phyloP scores from a whole-genome alignment of 1,284 basidiomycete species.

The Malassezia caprae region DNA sequence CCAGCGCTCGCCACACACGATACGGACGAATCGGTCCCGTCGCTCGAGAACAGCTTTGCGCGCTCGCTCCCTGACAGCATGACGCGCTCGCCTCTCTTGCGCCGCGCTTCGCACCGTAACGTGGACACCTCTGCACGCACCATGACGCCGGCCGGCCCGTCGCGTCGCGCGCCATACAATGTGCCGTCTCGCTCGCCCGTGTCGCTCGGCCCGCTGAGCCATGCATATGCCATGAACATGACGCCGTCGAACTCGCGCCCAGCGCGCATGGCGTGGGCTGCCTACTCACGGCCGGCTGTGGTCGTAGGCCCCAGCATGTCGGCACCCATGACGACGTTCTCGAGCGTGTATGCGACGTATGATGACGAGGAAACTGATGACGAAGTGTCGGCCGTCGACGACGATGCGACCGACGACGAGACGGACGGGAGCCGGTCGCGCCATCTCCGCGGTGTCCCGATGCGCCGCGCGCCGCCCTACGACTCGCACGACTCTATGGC shows the following conservation, averaged over 20 bases:
- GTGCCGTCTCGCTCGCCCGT: slow-evolving; percentile 13
- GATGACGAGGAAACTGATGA: slow-evolving; percentile 47
- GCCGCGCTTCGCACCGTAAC: slow-evolving; percentile 11
- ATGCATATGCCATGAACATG: slow-evolving; percentile 22
- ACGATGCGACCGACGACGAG: slow-evolving; percentile 38
- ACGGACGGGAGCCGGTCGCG: slow-evolving; percentile 17
- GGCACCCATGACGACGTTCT: slow-evolving; percentile 20
- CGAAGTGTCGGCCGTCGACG: slow-evolving; percentile 33
- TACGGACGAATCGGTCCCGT: slow-evolving; percentile 13
- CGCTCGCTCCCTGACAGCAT: not conserved
- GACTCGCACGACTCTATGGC: not conserved
- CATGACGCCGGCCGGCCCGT: not conserved
- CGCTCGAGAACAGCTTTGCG: slow-evolving; percentile 6
- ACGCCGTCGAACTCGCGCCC: slow-evolving; percentile 21
- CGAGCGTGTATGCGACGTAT: slow-evolving; percentile 3
- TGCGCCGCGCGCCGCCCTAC: not conserved
- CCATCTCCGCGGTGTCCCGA: not conserved
- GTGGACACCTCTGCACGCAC: not conserved
- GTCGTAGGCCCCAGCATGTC: slow-evolving; percentile 11
- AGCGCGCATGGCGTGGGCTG: slow-evolving; percentile 2
- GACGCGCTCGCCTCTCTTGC: slow-evolving; percentile 1
- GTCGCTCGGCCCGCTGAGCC: slow-evolving; percentile 1
- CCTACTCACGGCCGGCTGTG: slow-evolving; percentile 13
- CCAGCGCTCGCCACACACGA: slow-evolving; percentile 29
- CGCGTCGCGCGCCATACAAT: slow-evolving; percentile 13